These are phyloP conservation scores for Acanthamoeba lenticulata DNA, from an alignment of 208 protist species.

Conservation along the genomic window DNA sequence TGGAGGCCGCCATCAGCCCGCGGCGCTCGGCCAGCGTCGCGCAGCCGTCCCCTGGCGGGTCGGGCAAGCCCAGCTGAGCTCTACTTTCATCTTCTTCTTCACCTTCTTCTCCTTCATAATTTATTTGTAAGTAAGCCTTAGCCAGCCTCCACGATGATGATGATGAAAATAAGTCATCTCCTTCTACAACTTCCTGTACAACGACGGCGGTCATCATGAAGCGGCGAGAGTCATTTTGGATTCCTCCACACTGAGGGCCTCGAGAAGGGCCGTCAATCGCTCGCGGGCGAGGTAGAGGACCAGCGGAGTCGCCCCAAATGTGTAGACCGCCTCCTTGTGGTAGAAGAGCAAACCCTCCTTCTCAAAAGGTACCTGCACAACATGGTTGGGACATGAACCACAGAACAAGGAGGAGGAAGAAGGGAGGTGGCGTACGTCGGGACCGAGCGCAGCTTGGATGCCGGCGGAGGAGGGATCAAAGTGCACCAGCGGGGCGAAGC, in stretches of 20 bases:
- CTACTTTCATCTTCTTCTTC: too few relatives aligned
- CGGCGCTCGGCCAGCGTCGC: not conserved
- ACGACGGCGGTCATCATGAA: too few relatives aligned
- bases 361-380: not conserved
- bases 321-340: constrained; percentile 75
- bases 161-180: too few relatives aligned
- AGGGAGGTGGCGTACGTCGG: not conserved
- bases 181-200: too few relatives aligned
- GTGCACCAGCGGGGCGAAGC: not conserved
- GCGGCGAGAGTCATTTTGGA: not conserved
- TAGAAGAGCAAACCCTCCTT: constrained; percentile 77
- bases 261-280: constrained; percentile 81
- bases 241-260: not conserved
- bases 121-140: too few relatives aligned
- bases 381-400: not conserved
- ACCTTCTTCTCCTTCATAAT: too few relatives aligned
- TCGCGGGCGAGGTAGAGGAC: constrained; percentile 90
- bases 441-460: constrained; percentile 8
- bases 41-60: too few relatives aligned
- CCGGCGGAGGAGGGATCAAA: not conserved
- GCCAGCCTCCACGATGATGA: too few relatives aligned
- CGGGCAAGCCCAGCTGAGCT: too few relatives aligned
- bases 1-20: not conserved
- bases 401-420: not conserved
- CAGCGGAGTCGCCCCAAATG: constrained; percentile 85